phyloP scores from a whole-genome alignment of 495 filamentous ascomycete species.

The Talaromyces wortmannii region DNA sequence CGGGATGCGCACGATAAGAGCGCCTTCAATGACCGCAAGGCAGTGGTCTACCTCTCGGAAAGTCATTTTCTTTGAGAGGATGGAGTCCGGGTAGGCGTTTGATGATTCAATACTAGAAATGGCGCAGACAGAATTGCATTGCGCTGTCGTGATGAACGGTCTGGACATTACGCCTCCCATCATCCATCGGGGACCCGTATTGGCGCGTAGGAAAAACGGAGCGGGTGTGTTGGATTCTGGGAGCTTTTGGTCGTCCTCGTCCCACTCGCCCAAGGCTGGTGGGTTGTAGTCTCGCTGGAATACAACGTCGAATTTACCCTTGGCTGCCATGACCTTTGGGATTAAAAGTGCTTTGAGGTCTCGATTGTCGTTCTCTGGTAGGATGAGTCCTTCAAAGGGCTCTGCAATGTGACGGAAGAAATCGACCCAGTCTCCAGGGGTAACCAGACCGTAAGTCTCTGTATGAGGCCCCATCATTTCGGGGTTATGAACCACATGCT shows the following conservation, averaged over 20 bases:
- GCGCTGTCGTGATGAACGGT: conserved; percentile 35
- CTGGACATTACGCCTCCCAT: conserved; percentile 35
- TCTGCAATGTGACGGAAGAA: conserved; percentile 45
- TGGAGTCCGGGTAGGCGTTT: conserved; percentile 17
- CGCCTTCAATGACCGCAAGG: conserved; percentile 30
- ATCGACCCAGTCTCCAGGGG: conserved; percentile 46
- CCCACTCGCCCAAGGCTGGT: conserved; percentile 32
- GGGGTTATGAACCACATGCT: conserved; percentile 35
- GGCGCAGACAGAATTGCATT: conserved; percentile 34
- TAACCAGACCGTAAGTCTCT: conserved; percentile 36
- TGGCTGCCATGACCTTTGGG: conserved; percentile 44
- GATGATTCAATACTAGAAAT: conserved; percentile 40
- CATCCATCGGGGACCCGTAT: conserved; percentile 34
- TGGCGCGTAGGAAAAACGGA: conserved; percentile 34
- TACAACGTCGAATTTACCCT: conserved; percentile 40
- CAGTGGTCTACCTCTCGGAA: conserved; percentile 35
- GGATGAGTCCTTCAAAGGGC: conserved; percentile 40
- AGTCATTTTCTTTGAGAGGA: conserved; percentile 23
- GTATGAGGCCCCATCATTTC: conserved; percentile 36
- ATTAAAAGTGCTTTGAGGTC: conserved; percentile 34
- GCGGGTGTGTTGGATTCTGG: conserved; percentile 19
- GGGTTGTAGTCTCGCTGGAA: conserved; percentile 34
- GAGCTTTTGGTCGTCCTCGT: conserved; percentile 28
- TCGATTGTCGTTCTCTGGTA: conserved; percentile 37
- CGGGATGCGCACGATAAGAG: conserved; percentile 25